Evolutionary conservation across 225 moss, liverwort and hornwort species (phyloP).

Genomic region (Pseudoscleropodium purum): DNA sequence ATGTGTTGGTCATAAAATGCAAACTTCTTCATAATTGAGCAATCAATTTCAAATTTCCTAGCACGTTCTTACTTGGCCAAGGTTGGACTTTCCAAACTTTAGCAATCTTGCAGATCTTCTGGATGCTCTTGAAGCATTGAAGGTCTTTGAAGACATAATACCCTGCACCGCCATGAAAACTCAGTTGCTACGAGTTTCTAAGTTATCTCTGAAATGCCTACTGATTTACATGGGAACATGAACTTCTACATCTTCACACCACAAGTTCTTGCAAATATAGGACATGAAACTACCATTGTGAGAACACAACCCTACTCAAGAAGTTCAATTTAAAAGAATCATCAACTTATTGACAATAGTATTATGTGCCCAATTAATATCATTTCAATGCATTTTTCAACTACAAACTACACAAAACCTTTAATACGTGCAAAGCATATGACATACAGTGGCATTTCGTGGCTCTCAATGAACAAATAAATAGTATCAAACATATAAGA

Average conservation of each 20-base stretch:
- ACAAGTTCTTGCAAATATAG: not conserved
- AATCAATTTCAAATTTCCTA: not conserved
- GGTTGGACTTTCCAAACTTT: constrained; percentile 53
- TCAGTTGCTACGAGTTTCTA: not conserved
- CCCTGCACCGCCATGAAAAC: constrained; percentile 11
- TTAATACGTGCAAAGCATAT: not conserved
- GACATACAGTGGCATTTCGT: not conserved
- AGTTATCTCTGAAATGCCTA: not conserved
- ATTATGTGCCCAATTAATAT: not conserved
- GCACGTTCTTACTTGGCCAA: constrained; percentile 38
- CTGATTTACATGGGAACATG: not conserved
- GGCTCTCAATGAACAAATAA: not conserved
- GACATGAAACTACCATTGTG: not conserved
- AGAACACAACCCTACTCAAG: not conserved
- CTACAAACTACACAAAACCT: not conserved
- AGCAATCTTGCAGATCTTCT: not conserved
- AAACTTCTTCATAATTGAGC: not conserved
- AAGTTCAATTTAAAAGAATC: not conserved
- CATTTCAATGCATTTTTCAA: not conserved
- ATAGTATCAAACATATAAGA: not conserved
- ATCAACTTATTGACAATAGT: not conserved
- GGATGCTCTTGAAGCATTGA: constrained; percentile 21
- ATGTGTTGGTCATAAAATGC: not conserved
- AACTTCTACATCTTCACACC: not conserved
- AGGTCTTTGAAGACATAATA: constrained; percentile 48